These are phyloP conservation scores for Millerozyma acaciae DNA, from an alignment of 805 yeast species.

Conservation along the genomic window DNA sequence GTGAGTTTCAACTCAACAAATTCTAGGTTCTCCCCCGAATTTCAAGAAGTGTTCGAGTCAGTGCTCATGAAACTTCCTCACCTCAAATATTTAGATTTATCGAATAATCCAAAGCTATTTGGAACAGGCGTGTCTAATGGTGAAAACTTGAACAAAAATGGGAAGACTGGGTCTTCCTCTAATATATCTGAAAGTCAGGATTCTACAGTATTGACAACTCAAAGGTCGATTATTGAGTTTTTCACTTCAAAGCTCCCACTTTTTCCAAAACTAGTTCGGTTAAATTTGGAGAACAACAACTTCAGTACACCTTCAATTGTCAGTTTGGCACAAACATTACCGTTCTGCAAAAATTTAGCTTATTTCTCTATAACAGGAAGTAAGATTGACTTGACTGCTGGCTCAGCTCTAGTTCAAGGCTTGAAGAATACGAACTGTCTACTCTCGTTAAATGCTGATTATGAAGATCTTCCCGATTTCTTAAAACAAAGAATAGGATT, in stretches of 20 bases:
- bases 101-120: slow-evolving; percentile 64
- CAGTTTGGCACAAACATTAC: slow-evolving; percentile 61
- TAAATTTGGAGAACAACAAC: slow-evolving; percentile 70
- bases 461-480: slow-evolving; percentile 54
- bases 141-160: background rate
- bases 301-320: slow-evolving; percentile 54
- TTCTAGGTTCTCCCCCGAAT: slow-evolving; percentile 44
- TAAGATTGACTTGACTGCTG: slow-evolving; percentile 53
- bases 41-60: slow-evolving; percentile 49
- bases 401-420: slow-evolving; percentile 64
- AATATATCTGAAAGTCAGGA: background rate
- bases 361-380: slow-evolving; percentile 71
- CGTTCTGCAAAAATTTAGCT: slow-evolving; percentile 60
- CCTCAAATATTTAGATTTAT: slow-evolving; percentile 70
- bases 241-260: slow-evolving; percentile 65
- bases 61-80: slow-evolving; percentile 51
- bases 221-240: slow-evolving; percentile 41
- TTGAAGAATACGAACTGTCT: slow-evolving; percentile 64
- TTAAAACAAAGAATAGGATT: slow-evolving; percentile 72
- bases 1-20: slow-evolving; percentile 66
- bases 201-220: slow-evolving; percentile 2
- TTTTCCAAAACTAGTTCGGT: slow-evolving; percentile 57
- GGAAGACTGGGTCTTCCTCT: background rate
- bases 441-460: slow-evolving; percentile 65
- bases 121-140: slow-evolving; percentile 33